Evolutionary conservation across 192 early-diverging fungal species (phyloP), one percentile per base, ranked within the genome.

Genomic region (Backusella luteola): DNA sequence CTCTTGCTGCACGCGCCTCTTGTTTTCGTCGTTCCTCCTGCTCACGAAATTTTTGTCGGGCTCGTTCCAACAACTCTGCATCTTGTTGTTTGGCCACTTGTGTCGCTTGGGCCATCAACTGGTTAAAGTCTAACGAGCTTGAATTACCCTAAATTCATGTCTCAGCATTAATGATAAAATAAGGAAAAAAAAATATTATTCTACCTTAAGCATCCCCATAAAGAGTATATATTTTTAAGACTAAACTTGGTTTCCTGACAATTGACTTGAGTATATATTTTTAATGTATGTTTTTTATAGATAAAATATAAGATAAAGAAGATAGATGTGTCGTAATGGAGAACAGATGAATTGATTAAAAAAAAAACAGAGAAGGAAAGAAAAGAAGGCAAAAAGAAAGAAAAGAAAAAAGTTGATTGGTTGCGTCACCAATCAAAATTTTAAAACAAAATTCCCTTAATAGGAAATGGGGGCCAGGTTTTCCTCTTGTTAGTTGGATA

Each of bases 11-110:
- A n/a, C 39, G 34, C 41, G 66, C 74, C 14, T 75, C 74, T 34
- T 34, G 38, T 21, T 66, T 38, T 41, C 63, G 36, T 15, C 38
- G 35, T n/a, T 67, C 41, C 17, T 75, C 74, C 4, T 67, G 42
- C 1, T 75, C 74, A 38, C 74, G 74, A 44, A 26, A 21, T n/a
- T 75, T 75, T 67, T 75, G 59, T 35, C 26, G 35, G 36, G 73
- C 73, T 67, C 46, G 38, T 68, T 75, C 74, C 19, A 56, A 26
- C 63, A 75, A 52, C 2, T 26, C 26, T 17, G 74, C 74, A 67
- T 75, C 66, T 75, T 75, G 74, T 49, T 75, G 36, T 21, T 75
- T 75, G 34, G 74, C 74, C 32, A 75, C 59, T 35, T 75, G 74
- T 11, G 74, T 68, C 46, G 74, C 74, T 46, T 75, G 74, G 1